Evolutionary conservation across 2,329 filamentous ascomycete species (phyloP).

Genomic region (Capronia epimyces): DNA sequence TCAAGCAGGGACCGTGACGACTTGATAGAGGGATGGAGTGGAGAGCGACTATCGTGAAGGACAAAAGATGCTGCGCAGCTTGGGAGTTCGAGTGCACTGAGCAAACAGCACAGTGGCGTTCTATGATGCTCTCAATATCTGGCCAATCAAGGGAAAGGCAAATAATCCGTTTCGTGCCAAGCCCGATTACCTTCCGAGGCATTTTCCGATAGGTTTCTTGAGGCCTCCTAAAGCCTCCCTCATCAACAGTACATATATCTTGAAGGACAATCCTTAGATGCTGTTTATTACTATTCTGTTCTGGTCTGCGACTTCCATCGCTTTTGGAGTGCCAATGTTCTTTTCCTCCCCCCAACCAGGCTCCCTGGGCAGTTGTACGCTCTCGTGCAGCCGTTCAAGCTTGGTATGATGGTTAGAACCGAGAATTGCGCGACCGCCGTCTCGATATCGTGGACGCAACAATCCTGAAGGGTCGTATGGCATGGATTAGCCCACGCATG

Average conservation of each 20-base stretch:
- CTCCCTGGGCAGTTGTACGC: no score
- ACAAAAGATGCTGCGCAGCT: not conserved
- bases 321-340: no score
- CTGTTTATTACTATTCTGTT: no score
- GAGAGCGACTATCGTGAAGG: slow-evolving; percentile 11
- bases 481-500: no score
- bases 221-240: slow-evolving; percentile 52
- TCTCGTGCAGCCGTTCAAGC: no score
- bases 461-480: no score
- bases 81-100: slow-evolving; percentile 4
- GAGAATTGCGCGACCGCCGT: no score
- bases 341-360: no score
- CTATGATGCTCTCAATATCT: slow-evolving; percentile 15
- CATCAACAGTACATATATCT: slow-evolving; percentile 44
- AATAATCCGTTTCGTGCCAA: slow-evolving; percentile 20
- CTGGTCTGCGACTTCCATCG: no score
- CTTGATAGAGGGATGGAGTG: not conserved
- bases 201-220: slow-evolving; percentile 8
- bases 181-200: slow-evolving; percentile 15
- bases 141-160: slow-evolving; percentile 20
- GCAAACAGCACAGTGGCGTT: slow-evolving; percentile 9
- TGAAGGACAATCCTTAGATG: no score
- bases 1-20: not conserved
- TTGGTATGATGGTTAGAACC: no score
- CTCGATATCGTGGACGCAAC: no score